A percentile compares a stretch with the other conserved stretches of the same genome.
Conservation (phyloP, 495 filamentous ascomycete species). For the Talaromyces ruber region DNA sequence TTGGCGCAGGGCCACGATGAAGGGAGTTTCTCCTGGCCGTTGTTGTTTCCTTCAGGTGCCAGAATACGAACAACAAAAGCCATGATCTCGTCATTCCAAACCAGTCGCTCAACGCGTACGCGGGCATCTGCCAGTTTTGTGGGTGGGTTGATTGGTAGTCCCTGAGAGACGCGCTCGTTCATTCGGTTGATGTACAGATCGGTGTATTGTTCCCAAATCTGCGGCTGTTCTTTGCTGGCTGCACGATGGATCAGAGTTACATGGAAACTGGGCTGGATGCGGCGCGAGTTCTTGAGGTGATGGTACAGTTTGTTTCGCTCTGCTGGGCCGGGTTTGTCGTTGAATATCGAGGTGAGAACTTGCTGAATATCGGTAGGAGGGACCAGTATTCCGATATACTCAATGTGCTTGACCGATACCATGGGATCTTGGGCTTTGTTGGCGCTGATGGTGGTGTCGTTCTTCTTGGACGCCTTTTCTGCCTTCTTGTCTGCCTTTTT, state of each 20-base stretch:
- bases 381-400: slow-evolving; percentile 75
- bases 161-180: slow-evolving; percentile 17
- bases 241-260: slow-evolving; percentile 87
- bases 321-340: slow-evolving; percentile 19
- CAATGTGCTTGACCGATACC: slow-evolving; percentile 46
- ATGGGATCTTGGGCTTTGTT: slow-evolving; percentile 14
- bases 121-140: slow-evolving; percentile 41
- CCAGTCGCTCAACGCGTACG: slow-evolving; percentile 56
- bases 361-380: slow-evolving; percentile 46
- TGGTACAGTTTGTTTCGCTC: slow-evolving; percentile 58
- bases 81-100: slow-evolving; percentile 83
- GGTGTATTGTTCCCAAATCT: slow-evolving; percentile 63
- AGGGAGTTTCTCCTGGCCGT: neutral
- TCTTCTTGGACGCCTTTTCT: slow-evolving; percentile 29
- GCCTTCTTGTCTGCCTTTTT: slow-evolving; percentile 17
- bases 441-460: slow-evolving; percentile 17
- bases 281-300: slow-evolving; percentile 59
- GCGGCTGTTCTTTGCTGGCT: slow-evolving; percentile 42
- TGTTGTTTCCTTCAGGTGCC: slow-evolving; percentile 27
- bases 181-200: slow-evolving; percentile 35
- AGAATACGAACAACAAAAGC: slow-evolving; percentile 70
- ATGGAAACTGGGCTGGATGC: slow-evolving; percentile 82
- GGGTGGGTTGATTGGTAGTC: slow-evolving; percentile 26
- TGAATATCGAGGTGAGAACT: slow-evolving; percentile 62
- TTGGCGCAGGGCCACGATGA: slow-evolving; percentile 61